Evolutionary conservation across 192 early-diverging fungal genomes (phyloP).

Genomic region (Lobosporangium transversale): DNA sequence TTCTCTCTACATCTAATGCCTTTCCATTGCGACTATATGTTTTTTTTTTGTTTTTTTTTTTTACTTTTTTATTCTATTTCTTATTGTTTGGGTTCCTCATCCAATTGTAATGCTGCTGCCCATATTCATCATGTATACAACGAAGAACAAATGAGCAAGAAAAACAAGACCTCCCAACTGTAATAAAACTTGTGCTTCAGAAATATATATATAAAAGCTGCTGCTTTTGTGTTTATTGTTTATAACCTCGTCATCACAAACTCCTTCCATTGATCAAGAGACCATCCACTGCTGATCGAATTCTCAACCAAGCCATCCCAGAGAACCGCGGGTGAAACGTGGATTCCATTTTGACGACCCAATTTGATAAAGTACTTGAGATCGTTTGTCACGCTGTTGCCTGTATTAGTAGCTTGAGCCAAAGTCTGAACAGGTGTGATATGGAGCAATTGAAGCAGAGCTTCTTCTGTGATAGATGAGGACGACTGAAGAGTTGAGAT

Average conservation of each 20-base stretch:
- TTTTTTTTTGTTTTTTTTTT: slow-evolving; percentile 1
- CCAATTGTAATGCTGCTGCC: too few relatives aligned
- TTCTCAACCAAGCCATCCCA: slow-evolving; percentile 74
- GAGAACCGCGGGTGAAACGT: slow-evolving; percentile 79
- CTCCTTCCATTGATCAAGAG: slow-evolving; percentile 69
- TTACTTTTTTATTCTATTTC: neutral
- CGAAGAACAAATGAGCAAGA: neutral
- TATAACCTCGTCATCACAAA: slow-evolving; percentile 57
- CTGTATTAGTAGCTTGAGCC: slow-evolving; percentile 60
- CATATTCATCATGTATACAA: too few relatives aligned
- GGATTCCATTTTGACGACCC: slow-evolving; percentile 76
- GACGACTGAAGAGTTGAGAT: slow-evolving; percentile 47
- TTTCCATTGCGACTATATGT: too few relatives aligned
- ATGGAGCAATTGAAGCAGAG: slow-evolving; percentile 56
- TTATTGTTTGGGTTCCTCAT: too few relatives aligned
- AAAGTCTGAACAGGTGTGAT: slow-evolving; percentile 54
- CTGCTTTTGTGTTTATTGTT: neutral
- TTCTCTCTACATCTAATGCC: too few relatives aligned
- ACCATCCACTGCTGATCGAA: slow-evolving; percentile 75
- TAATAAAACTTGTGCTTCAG: too few relatives aligned
- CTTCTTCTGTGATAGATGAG: slow-evolving; percentile 36
- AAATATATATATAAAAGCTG: too few relatives aligned
- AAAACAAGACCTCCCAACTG: neutral
- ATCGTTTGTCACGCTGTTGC: slow-evolving; percentile 75
- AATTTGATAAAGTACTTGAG: slow-evolving; percentile 76